Evolutionary conservation across 495 filamentous ascomycete species (phyloP).

Genomic region (Jackrogersella multiformis): DNA sequence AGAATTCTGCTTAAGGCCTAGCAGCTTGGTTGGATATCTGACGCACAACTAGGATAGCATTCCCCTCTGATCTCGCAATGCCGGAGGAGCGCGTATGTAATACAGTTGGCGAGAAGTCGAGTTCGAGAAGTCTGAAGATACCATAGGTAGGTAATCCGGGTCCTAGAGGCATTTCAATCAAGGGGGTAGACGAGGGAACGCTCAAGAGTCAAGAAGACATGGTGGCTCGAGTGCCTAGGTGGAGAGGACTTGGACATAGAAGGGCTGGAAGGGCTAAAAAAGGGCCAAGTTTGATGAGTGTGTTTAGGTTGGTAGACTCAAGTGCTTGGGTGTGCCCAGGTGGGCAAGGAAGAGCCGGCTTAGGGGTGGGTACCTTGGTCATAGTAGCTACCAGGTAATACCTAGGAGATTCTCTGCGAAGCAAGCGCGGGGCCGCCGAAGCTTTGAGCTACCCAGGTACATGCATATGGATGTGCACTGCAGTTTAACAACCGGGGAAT

Average conservation of each 20-base stretch:
- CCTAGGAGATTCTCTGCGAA: neutral
- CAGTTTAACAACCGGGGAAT: neutral
- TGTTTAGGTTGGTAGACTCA: neutral
- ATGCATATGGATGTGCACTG: neutral
- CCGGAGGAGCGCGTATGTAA: neutral
- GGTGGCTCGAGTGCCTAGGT: conserved; percentile 39
- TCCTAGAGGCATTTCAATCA: conserved; percentile 34
- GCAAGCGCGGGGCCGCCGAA: conserved; percentile 18
- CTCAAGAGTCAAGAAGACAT: conserved; percentile 30
- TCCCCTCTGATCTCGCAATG: conserved; percentile 7
- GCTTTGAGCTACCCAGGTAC: conserved; percentile 13
- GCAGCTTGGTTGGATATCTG: neutral
- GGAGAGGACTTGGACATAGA: conserved; percentile 18
- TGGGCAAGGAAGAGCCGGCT: neutral
- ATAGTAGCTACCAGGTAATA: neutral
- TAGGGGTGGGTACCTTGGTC: conserved; percentile 1
- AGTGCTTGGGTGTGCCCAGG: neutral
- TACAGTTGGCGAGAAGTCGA: conserved; percentile 9
- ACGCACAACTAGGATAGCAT: conserved; percentile 15
- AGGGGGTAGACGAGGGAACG: conserved; percentile 34
- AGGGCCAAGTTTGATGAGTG: neutral
- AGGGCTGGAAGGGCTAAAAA: conserved; percentile 4
- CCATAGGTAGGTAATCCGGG: conserved; percentile 10
- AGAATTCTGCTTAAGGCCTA: conserved; percentile 25
- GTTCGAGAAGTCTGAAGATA: no score